Base-by-base conservation (phyloP, 495 filamentous ascomycete genomes). In the Massariosphaeria phaeospora region DNA sequence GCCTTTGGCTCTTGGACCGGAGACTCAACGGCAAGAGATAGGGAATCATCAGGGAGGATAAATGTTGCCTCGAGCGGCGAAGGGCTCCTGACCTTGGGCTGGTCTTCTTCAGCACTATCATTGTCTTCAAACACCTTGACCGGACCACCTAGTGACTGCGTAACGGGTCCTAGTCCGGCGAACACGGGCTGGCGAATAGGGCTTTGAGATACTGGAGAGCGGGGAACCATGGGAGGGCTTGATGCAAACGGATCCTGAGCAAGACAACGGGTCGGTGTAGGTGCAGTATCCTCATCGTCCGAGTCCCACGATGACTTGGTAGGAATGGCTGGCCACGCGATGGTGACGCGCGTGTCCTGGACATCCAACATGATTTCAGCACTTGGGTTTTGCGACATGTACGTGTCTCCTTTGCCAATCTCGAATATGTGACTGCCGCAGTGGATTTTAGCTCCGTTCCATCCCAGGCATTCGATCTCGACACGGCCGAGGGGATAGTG, bases 341-440 rank as follows among this genome's bases (percentile, higher is more conserved):
- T 70, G 67, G 95, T 71, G 6, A 96, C 90, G 39, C 93, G 82
- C 43, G 91, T 84, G 62, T 96, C 90, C 50, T 94, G 88, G 26
- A 96, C 89, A 73, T 97, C 90, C 50, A 97, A 73, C 85, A 98
- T 94, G 65, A 98, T 91, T 65, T 95, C 89, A 29, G 83, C 84
- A 64, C 84, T 77, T 66, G 91, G 89, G 35, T 88, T 91, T 70
- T 95, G 88, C 48, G 91, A 95, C 23, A 83, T 85, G 70, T 95
- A 98, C 24, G 81, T 84, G 69, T 95, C 90, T 6, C 85, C 89
- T 73, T 95, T 96, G 39, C 73, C 75, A 69, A 98, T 67, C 57
- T 94, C 88, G 76, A 85, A 93, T 25, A 85, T 85, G 62, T 83
- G 83, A 21, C 91, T 91, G 69, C 90, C 85, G 71, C 88, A 96